Percentiles rank a stretch among this genome's conserved stretches.
phyloP scores from a whole-genome alignment of 768 basidiomycete species.

The Psilocybe tampanensis region DNA sequence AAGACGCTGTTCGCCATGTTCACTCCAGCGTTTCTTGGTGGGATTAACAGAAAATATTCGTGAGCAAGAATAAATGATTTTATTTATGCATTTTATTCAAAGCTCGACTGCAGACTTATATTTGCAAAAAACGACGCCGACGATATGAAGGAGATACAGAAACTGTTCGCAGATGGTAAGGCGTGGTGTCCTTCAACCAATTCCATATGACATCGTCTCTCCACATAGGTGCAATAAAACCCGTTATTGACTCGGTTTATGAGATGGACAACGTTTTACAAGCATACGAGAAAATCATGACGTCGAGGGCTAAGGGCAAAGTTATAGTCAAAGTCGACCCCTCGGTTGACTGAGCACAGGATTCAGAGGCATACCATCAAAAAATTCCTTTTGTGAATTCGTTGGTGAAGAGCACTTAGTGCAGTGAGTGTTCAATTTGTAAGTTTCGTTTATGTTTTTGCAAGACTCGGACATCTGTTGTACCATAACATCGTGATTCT shows the following conservation, averaged over 20 bases:
- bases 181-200: not conserved
- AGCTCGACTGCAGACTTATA: slow-evolving; percentile 30
- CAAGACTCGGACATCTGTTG: too few species aligned
- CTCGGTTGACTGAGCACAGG: slow-evolving; percentile 12
- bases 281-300: slow-evolving; percentile 66
- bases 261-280: slow-evolving; percentile 55
- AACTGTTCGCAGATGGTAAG: slow-evolving; percentile 45
- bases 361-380: too few species aligned
- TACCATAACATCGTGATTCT: not conserved
- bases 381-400: too few species aligned
- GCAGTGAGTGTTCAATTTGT: too few species aligned
- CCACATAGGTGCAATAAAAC: slow-evolving; percentile 47
- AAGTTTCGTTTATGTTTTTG: too few species aligned
- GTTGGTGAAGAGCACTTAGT: too few species aligned
- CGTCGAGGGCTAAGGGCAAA: slow-evolving; percentile 62
- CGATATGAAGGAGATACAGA: slow-evolving; percentile 37
- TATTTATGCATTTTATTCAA: not conserved
- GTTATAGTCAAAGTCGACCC: slow-evolving; percentile 56
- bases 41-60: slow-evolving; percentile 48
- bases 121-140: slow-evolving; percentile 25
- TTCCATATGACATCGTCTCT: not conserved
- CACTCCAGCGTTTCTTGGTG: slow-evolving; percentile 55
- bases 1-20: slow-evolving; percentile 35
- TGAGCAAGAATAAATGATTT: slow-evolving; percentile 33
- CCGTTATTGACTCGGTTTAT: slow-evolving; percentile 61